phyloP scores from a whole-genome alignment of 2,329 filamentous ascomycete species.

The Knoxdaviesia capensis region DNA sequence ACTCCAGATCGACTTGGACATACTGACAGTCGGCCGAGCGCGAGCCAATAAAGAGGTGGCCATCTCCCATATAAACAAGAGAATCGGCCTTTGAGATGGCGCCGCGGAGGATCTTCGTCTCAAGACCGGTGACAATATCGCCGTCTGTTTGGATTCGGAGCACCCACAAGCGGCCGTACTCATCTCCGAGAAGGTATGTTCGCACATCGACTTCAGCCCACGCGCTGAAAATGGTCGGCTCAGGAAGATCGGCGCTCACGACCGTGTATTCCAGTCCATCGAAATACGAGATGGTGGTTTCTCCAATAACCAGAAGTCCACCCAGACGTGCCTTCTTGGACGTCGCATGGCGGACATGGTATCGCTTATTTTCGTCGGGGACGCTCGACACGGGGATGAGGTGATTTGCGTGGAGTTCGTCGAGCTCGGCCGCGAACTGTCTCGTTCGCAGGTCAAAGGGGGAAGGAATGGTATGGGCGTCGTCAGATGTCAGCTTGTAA shows the following conservation, averaged over 20 bases:
- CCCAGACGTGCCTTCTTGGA: constrained; percentile 37
- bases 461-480: constrained; percentile 31
- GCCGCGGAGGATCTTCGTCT: constrained; percentile 39
- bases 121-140: constrained; percentile 51
- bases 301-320: constrained; percentile 55
- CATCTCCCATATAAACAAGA: constrained; percentile 56
- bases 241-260: constrained; percentile 42
- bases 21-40: constrained; percentile 87
- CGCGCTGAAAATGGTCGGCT: constrained; percentile 73
- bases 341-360: constrained; percentile 34
- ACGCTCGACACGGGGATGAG: constrained; percentile 40
- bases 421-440: constrained; percentile 29
- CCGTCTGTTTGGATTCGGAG: constrained; percentile 53
- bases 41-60: constrained; percentile 69
- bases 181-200: constrained; percentile 75
- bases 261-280: constrained; percentile 54
- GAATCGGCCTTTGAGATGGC: constrained; percentile 54
- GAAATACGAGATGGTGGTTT: constrained; percentile 69
- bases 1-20: constrained; percentile 31
- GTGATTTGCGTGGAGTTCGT: constrained; percentile 35
- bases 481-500: constrained; percentile 37
- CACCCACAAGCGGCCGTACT: constrained; percentile 74
- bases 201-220: constrained; percentile 74
- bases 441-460: constrained; percentile 37
- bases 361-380: constrained; percentile 35